Base-by-base conservation (phyloP, 1,284 basidiomycete genomes). In the Rhodotorula sp. region DNA sequence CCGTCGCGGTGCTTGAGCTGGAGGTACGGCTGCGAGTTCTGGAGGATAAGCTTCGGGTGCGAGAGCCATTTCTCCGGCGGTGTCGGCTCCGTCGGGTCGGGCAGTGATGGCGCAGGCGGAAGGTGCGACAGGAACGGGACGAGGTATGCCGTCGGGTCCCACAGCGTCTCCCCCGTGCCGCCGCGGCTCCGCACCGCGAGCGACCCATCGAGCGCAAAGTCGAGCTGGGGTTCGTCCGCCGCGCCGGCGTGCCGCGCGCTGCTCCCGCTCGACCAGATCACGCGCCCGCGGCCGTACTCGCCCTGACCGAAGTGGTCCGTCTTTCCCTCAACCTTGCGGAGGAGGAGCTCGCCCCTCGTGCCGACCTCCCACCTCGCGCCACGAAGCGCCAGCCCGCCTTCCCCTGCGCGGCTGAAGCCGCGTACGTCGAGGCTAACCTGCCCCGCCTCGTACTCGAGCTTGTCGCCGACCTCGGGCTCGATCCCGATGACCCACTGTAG, bases 401-500 rank as follows among this genome's bases (percentile, higher is more conserved):
- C 69, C 8, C 71, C 74, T 12, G 67, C 64, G 4, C 48, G 46
- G 4, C 59, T 64, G 39, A 59, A 27, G 3, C 69, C 68, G 21
- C 50, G 48, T 64, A 34, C 65, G 19, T 66, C 67, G 37, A 71
- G 36, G 15, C 39, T 51, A 39, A 70, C 64, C 54, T 73, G 71
- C 4, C 74, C 74, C 21, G 36, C 70, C 62, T 75, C 74, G 59
- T 75, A 79, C 46, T 69, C 60, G 36, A 76, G 32, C 36, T 67
- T 70, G 34, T 69, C 64, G 17, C 78, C 72, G 6, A 71, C 64
- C n/a, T 78, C 74, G 34, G 74, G 72, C 57, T 77, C 73, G 41
- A 77, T 71, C 29, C 79, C 79, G 34, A 79, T 79, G 32, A 80
- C 66, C 66, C 70, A 79, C 39, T 73, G 66, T n/a, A 73, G 72